Base-by-base conservation (phyloP, 768 basidiomycete species). In the Flagelloscypha sp. region DNA sequence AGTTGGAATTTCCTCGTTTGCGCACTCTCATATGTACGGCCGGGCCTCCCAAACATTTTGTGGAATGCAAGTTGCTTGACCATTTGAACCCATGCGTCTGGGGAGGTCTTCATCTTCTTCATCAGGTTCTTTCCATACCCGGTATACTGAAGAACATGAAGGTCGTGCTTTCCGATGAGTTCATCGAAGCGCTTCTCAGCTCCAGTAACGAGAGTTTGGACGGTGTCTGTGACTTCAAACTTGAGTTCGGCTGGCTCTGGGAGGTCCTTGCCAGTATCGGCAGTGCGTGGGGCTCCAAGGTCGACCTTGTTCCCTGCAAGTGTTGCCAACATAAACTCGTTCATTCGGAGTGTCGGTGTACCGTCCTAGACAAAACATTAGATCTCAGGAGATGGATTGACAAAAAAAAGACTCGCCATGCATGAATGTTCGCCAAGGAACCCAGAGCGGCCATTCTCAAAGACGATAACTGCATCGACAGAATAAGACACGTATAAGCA, bases 41-140 rank as follows among this genome's bases (percentile, higher is more conserved):
- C 85, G 7, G 84, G 79, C 2, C 84, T 70, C 5, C 65, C 63
- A 48, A 66, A 70, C 70, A 92, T 74, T 62, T 93, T 92, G 57
- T 84, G 77, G 66, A 87, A 97, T 15, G 93, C 94, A 30, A 97
- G 79, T 59, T 97, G 94, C 65, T 93, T 97, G 47, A 93, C 79
- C 36, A 98, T 70, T 61, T 99, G 95, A 12, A 72, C 86, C 79
- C 90, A 92, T 18, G 93, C 92, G 50, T 99, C 95, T 0, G 94
- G 95, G 1, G 86, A 90, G 30, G 75, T 66, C 50, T 80, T 80
- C 70, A 72, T 74, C 38, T 65, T 69, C 65, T 95, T 97, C 63
- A 92, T 86, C 46, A 72, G 57, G 46, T 74, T 66, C 62, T 94
- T 94, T 41, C 95, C 95, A 55, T 92, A 95, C 4, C 77, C 84